These are phyloP conservation scores for Candida pini DNA, from an alignment of 805 yeast species.

Conservation along the genomic window DNA sequence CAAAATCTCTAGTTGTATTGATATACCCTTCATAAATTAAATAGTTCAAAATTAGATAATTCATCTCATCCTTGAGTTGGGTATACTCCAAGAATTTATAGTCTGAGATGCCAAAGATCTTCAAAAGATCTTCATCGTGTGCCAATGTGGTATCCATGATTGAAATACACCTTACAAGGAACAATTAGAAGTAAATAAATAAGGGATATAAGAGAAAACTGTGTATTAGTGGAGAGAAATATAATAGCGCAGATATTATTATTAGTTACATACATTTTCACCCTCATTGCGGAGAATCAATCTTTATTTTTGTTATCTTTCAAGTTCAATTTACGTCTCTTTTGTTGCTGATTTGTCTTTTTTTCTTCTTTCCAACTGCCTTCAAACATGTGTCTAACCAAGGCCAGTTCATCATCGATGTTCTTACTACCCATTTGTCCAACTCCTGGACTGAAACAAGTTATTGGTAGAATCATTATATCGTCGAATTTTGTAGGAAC, in stretches of 20 bases:
- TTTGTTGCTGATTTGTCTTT: constrained; percentile 6
- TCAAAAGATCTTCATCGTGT: too few species aligned
- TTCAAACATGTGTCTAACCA: constrained; percentile 57
- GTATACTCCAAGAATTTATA: constrained; percentile 5
- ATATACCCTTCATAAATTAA: constrained; percentile 75
- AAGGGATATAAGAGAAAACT: too few species aligned
- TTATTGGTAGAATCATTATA: constrained; percentile 65
- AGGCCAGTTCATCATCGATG: constrained; percentile 42
- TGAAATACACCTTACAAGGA: too few species aligned
- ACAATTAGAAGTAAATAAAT: too few species aligned
- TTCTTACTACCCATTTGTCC: constrained; percentile 60
- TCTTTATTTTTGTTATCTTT: too few species aligned
- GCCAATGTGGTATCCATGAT: too few species aligned
- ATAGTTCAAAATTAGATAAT: constrained; percentile 60
- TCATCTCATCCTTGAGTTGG: constrained; percentile 29
- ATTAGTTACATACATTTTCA: too few species aligned
- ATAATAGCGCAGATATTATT: too few species aligned
- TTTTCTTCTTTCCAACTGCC: constrained; percentile 55
- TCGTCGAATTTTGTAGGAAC: constrained; percentile 58
- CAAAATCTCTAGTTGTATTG: constrained; percentile 56
- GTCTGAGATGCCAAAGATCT: too few species aligned
- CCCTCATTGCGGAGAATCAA: too few species aligned
- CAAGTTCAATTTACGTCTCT: too few species aligned
- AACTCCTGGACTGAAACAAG: constrained; percentile 63
- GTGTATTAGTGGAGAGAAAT: too few species aligned